Percentiles rank a stretch among this genome's conserved stretches.
phyloP scores from a whole-genome alignment of 495 filamentous ascomycete species.

The Podospora australis region DNA sequence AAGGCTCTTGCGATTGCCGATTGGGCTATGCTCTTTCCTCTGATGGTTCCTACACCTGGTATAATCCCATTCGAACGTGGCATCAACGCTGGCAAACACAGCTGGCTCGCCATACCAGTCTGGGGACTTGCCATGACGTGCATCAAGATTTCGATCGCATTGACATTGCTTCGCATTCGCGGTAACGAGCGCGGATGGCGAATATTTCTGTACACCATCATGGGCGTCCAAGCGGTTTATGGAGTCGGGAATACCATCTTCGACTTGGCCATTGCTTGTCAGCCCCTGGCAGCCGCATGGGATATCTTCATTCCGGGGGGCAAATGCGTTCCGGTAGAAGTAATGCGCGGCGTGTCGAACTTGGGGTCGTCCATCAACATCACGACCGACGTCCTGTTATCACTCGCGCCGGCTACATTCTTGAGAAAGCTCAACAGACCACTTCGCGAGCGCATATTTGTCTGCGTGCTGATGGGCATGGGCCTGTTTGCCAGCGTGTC shows the following conservation, averaged over 20 bases:
- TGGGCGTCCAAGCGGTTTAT: slow-evolving; percentile 50
- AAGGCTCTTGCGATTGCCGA: slow-evolving; percentile 19
- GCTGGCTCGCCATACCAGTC: slow-evolving; percentile 21
- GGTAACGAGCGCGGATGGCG: slow-evolving; percentile 30
- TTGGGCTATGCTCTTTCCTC: slow-evolving; percentile 17
- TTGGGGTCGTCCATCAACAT: slow-evolving; percentile 19
- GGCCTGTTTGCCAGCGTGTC: slow-evolving; percentile 19
- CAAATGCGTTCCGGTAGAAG: slow-evolving; percentile 13
- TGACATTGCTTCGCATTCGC: slow-evolving; percentile 24
- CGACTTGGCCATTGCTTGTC: slow-evolving; percentile 19
- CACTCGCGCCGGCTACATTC: slow-evolving; percentile 18
- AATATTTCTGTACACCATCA: slow-evolving; percentile 48
- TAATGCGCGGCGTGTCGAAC: slow-evolving; percentile 17
- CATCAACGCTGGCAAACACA: slow-evolving; percentile 7
- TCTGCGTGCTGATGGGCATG: slow-evolving; percentile 24
- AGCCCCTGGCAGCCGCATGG: slow-evolving; percentile 18
- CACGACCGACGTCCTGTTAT: slow-evolving; percentile 21
- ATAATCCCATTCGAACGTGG: slow-evolving; percentile 5
- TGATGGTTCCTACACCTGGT: slow-evolving; percentile 11
- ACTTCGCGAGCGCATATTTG: slow-evolving; percentile 21
- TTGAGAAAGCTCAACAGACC: slow-evolving; percentile 22
- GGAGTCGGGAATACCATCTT: slow-evolving; percentile 32
- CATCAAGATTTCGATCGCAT: slow-evolving; percentile 25
- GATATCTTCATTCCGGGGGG: slow-evolving; percentile 6
- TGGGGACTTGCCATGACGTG: slow-evolving; percentile 26